Evolutionary conservation across 2,329 filamentous ascomycete genomes (phyloP).

Genomic region (Cladosporium cucumerinum): DNA sequence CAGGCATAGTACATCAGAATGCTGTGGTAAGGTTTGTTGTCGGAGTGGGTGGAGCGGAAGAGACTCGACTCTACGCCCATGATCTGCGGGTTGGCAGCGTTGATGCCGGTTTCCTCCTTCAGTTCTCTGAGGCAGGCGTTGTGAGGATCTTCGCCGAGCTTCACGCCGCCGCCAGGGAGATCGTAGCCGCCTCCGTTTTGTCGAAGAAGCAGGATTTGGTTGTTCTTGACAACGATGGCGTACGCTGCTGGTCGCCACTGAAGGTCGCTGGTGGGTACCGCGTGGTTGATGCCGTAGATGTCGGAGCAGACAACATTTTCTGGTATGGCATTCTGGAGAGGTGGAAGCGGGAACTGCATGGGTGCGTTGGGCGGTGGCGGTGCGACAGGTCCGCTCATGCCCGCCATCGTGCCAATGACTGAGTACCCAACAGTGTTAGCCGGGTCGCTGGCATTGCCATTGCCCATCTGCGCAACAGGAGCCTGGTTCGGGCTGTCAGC

Average conservation of each 20-base stretch:
- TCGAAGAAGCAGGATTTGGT: slow-evolving; percentile 2
- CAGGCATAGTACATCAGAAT: slow-evolving; percentile 17
- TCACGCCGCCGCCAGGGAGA: slow-evolving; percentile 15
- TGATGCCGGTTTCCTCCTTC: slow-evolving; percentile 16
- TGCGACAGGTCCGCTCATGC: neutral
- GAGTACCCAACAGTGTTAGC: neutral
- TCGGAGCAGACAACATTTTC: slow-evolving; percentile 9
- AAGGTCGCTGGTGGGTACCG: neutral
- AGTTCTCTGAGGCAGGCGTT: slow-evolving; percentile 14
- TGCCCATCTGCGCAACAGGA: neutral
- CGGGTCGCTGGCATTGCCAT: neutral
- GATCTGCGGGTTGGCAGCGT: neutral
- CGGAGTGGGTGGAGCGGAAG: slow-evolving; percentile 11
- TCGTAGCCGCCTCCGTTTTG: slow-evolving; percentile 12
- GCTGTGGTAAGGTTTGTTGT: slow-evolving; percentile 12
- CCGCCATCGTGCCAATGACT: neutral
- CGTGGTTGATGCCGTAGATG: slow-evolving; percentile 6
- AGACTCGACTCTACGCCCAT: slow-evolving; percentile 15
- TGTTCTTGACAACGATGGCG: slow-evolving; percentile 13
- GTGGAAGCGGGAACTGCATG: neutral
- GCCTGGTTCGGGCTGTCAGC: neutral
- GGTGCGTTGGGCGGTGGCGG: neutral
- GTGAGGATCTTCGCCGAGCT: slow-evolving; percentile 16
- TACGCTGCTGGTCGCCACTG: slow-evolving; percentile 18
- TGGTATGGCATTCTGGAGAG: neutral